A percentile compares a stretch with the other conserved stretches of the same genome.
phyloP scores from a whole-genome alignment of 2,329 filamentous ascomycete species.

The Fusarium tjaetaba region DNA sequence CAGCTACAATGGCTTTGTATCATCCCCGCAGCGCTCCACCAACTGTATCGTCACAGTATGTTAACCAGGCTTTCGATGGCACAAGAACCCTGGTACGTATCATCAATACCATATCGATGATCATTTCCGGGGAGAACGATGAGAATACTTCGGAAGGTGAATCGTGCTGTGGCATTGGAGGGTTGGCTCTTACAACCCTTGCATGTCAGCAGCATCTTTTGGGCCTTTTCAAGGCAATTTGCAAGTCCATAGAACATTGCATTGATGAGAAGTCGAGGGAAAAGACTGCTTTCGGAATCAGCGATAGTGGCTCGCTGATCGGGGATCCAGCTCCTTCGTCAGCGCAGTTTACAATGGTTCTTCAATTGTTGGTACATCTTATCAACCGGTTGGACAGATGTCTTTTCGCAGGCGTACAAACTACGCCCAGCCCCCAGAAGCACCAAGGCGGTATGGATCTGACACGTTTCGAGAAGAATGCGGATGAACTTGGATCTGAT shows the following conservation, averaged over 20 bases:
- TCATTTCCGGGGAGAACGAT: neutral
- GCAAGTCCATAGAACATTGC: neutral
- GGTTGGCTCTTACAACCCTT: neutral
- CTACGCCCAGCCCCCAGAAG: rapidly evolving
- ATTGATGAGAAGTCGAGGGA: neutral
- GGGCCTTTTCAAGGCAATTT: neutral
- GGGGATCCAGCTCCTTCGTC: neutral
- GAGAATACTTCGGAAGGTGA: neutral
- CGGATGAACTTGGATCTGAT: neutral
- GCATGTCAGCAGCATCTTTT: neutral
- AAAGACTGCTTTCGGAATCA: neutral
- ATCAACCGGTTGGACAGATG: neutral
- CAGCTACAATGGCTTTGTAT: neutral
- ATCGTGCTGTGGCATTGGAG: neutral
- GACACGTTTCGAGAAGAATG: neutral
- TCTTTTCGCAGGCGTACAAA: neutral
- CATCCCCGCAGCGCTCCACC: neutral
- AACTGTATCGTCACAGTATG: neutral
- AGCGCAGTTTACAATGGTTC: neutral
- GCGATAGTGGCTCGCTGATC: neutral
- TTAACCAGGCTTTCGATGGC: neutral
- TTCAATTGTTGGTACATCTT: neutral
- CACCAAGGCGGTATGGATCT: neutral
- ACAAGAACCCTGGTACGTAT: neutral
- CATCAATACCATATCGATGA: neutral